phyloP scores from a whole-genome alignment of 495 filamentous ascomycete species.

The Talaromyces trachyspermus region DNA sequence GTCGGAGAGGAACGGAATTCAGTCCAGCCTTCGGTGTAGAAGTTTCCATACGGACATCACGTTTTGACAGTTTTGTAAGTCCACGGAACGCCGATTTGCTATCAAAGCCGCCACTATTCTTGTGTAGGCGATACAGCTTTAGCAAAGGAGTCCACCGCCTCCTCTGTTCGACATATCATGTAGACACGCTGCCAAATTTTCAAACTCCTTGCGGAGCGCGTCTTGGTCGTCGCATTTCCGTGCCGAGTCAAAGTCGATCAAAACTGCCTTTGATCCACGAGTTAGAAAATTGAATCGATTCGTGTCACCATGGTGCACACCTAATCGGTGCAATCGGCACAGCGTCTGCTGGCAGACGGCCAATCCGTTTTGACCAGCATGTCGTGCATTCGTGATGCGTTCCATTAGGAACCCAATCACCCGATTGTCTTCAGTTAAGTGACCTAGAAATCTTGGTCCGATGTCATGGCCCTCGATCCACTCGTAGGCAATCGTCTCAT shows the following conservation, averaged over 20 bases:
- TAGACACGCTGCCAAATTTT: constrained; percentile 1
- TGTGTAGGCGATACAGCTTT: no score
- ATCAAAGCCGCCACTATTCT: no score
- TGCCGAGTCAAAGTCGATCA: constrained; percentile 33
- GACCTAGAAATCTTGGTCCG: constrained; percentile 35
- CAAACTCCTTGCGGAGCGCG: constrained; percentile 8
- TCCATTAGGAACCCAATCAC: constrained; percentile 42
- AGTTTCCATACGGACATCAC: no score
- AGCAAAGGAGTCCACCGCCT: constrained; percentile 6
- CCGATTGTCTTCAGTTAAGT: constrained; percentile 34
- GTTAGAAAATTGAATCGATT: constrained; percentile 42
- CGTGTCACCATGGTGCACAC: constrained; percentile 34
- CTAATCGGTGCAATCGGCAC: constrained; percentile 26
- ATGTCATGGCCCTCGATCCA: constrained; percentile 30
- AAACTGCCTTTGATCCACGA: constrained; percentile 15
- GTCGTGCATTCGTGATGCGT: constrained; percentile 19
- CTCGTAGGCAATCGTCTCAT: constrained; percentile 34
- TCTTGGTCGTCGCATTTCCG: constrained; percentile 13
- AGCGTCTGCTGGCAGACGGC: constrained; percentile 20
- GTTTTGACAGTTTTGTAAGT: no score
- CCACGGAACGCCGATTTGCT: no score
- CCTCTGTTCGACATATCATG: constrained; percentile 5
- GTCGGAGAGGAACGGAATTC: no score
- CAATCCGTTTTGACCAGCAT: constrained; percentile 26
- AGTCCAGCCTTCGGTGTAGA: no score